Evolutionary conservation across 495 filamentous ascomycete species (phyloP), one percentile per base, ranked within the genome.

Genomic region (Apiosordaria backusii): DNA sequence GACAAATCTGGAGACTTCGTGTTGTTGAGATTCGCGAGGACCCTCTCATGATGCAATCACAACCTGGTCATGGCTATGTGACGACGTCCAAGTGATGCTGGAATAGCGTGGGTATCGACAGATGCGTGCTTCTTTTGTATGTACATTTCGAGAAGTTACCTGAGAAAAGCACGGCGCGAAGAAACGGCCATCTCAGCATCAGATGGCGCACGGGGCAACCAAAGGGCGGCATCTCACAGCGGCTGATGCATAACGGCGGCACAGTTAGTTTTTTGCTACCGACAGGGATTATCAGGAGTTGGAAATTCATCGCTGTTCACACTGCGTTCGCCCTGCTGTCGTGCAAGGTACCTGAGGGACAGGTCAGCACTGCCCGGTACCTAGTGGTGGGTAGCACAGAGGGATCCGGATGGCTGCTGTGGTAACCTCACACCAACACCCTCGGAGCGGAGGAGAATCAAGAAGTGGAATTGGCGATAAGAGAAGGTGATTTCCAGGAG

Each of bases 261-360:
- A 59, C 57, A 59, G 23, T 26, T 45, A 59, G 6, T 26, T 59
- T 55, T 55, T 3, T 6, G 26, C 24, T 58, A 58, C n/a, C 21
- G 55, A 24, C 22, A 23, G 22, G 24, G 55, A 19, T 58, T 58
- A 23, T 19, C 13, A 22, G 24, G 22, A 58, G 19, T 23, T 58
- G 55, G 10, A 24, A 58, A 10, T n/a, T n/a, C n/a, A n/a, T n/a
- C n/a, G n/a, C n/a, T n/a, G n/a, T n/a, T n/a, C n/a, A n/a, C n/a
- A n/a, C n/a, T n/a, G n/a, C 10, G 29, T 24, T 59, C 26, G 57
- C 57, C 22, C 57, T 59, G 57, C 57, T 59, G 23, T 25, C 26
- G 22, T 25, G 57, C 13, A 26, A 59, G 2, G 16, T 59, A 15
- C 22, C 21, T 10, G 24, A 19, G 4, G 55, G 13, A 4, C 23